Base-by-base conservation (phyloP, 2,329 filamentous ascomycete species). In the Colletotrichum sp. region DNA sequence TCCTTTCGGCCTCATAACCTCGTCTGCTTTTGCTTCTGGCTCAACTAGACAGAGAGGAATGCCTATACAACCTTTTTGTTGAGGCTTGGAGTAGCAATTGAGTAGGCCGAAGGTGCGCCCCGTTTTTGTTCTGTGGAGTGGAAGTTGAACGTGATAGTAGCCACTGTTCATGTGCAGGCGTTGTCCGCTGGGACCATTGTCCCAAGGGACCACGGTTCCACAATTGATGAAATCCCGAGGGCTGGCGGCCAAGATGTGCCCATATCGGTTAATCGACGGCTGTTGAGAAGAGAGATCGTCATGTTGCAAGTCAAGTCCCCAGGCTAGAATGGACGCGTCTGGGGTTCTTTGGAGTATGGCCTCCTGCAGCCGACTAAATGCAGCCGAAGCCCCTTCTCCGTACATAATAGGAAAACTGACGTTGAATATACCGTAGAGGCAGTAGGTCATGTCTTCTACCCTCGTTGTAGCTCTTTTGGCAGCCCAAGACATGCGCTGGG, bases 241-340 rank as follows among this genome's bases (percentile, higher is more conserved):
- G 4, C 43, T 48, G 9, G n/a, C 10, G 10, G 43, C 43, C 43
- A 21, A 4, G 13, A 48, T 0, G n/a, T 48, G 6, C 3, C 43
- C 43, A 3, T 48, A 48, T 48, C 43, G 6, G 2, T 10, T 48
- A 3, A 0, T 48, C 4, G n/a, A 21, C 1, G 18, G n/a, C 0
- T 12, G 18, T 7, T 48, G 18, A n/a, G 9, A 3, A 4, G 4
- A 3, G n/a, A 13, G 9, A 3, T 21, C 10, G 0, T 13, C 43
- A 21, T 48, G 9, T 21, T 48, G 10, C n/a, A 48, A 13, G 1
- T 48, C 3, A 12, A 48, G 43, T 7, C 43, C 43, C 43, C 43
- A 48, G 43, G 43, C 43, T 7, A 48, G 4, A 13, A 48, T 48
- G 3, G 43, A 48, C 1, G n/a, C 18, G 43, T 48, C 43, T 48